Evolutionary conservation across 768 basidiomycete species (phyloP).

Genomic region (Coprinopsis cinerea): DNA sequence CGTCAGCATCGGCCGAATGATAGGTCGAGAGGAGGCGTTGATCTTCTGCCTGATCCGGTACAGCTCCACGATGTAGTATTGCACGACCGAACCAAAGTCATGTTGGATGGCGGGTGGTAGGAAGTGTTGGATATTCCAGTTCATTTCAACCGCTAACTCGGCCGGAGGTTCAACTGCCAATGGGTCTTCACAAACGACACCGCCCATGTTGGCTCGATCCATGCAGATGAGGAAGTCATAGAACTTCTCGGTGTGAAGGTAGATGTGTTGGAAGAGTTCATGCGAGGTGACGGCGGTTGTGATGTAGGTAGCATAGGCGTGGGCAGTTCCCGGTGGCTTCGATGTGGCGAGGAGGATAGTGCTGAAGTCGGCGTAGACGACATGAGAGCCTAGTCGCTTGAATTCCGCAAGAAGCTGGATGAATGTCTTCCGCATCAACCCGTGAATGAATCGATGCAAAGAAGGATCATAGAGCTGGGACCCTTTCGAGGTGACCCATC

Average conservation of each 20-base stretch:
- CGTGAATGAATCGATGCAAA: slow-evolving; percentile 88
- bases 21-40: slow-evolving; percentile 55
- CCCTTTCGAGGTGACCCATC: slow-evolving; percentile 86
- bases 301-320: slow-evolving; percentile 95
- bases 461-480: slow-evolving; percentile 90
- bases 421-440: slow-evolving; percentile 97
- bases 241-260: slow-evolving; percentile 78
- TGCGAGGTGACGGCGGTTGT: slow-evolving; percentile 89
- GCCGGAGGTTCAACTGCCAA: slow-evolving; percentile 61
- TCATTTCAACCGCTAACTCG: slow-evolving; percentile 70
- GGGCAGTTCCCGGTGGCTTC: slow-evolving; percentile 92
- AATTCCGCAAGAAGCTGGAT: slow-evolving; percentile 96
- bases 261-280: slow-evolving; percentile 92
- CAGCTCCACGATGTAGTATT: slow-evolving; percentile 81
- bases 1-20: slow-evolving; percentile 58
- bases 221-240: slow-evolving; percentile 95
- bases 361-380: slow-evolving; percentile 92
- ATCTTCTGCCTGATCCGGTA: slow-evolving; percentile 67
- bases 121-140: slow-evolving; percentile 91
- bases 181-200: slow-evolving; percentile 80
- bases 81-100: slow-evolving; percentile 68
- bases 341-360: slow-evolving; percentile 87
- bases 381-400: slow-evolving; percentile 87
- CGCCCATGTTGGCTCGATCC: slow-evolving; percentile 91
- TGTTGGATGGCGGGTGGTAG: slow-evolving; percentile 77